These are phyloP conservation scores for Paecilomyces dactylethromorphus DNA, from an alignment of 2,329 filamentous ascomycete species.

Conservation along the genomic window DNA sequence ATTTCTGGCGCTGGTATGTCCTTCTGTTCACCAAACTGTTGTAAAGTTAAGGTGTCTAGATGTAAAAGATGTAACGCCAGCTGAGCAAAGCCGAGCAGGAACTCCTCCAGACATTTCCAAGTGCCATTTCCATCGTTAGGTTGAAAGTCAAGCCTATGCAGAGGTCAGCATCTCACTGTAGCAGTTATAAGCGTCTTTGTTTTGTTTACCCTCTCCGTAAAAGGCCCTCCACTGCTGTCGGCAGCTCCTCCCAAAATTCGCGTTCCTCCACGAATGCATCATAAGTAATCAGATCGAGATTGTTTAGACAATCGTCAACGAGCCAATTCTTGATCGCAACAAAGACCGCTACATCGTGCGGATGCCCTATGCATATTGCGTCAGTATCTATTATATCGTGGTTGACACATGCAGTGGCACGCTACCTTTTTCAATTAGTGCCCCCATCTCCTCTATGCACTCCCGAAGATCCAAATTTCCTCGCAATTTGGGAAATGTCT, in stretches of 20 bases:
- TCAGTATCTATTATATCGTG: slow-evolving; percentile 1
- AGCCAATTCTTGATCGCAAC: slow-evolving; percentile 37
- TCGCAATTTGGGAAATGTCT: slow-evolving; percentile 31
- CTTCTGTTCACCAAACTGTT: slow-evolving; percentile 18
- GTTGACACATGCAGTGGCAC: background rate
- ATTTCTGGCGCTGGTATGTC: slow-evolving; percentile 21
- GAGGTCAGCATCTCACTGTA: slow-evolving; percentile 6
- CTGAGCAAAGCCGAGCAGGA: slow-evolving; percentile 33
- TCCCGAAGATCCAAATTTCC: slow-evolving; percentile 20
- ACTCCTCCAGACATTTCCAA: slow-evolving; percentile 31
- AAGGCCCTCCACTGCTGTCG: slow-evolving; percentile 32
- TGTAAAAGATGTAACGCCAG: slow-evolving; percentile 35
- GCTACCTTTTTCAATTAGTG: slow-evolving; percentile 32
- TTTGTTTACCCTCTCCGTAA: slow-evolving; percentile 32
- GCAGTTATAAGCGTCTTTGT: background rate
- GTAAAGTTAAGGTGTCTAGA: slow-evolving; percentile 32
- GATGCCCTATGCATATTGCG: slow-evolving; percentile 16
- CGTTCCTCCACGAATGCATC: slow-evolving; percentile 31
- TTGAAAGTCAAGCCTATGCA: slow-evolving; percentile 22
- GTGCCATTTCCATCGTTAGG: slow-evolving; percentile 22
- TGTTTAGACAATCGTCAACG: slow-evolving; percentile 23
- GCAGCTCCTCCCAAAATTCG: slow-evolving; percentile 41
- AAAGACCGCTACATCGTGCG: slow-evolving; percentile 24
- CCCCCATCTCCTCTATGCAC: slow-evolving; percentile 24
- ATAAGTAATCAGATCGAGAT: slow-evolving; percentile 26